phyloP scores from a whole-genome alignment of 495 filamentous ascomycete genomes.

The Haplographium delicatum region DNA sequence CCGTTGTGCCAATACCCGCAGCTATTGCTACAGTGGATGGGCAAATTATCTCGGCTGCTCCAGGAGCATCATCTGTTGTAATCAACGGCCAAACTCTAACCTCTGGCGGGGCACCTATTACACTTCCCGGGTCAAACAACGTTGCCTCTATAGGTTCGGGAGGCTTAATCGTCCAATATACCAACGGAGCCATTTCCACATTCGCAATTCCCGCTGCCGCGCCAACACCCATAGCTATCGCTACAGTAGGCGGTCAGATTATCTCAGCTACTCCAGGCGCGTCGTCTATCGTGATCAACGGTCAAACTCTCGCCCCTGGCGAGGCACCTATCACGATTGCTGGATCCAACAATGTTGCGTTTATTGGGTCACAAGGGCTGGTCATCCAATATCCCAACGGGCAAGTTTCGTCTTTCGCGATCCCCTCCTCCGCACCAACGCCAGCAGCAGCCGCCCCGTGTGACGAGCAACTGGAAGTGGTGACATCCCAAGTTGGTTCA shows the following conservation, averaged over 20 bases:
- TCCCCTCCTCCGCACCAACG: not conserved
- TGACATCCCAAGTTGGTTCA: too few species aligned
- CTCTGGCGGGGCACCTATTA: not conserved
- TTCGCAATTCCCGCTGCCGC: not conserved
- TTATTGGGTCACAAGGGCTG: not conserved
- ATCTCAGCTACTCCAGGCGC: slow-evolving; percentile 13
- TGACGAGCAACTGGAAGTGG: too few species aligned
- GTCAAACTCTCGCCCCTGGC: slow-evolving; percentile 2
- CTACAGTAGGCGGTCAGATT: not conserved
- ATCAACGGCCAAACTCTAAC: slow-evolving; percentile 7
- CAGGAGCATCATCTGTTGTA: slow-evolving; percentile 5
- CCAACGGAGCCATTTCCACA: not conserved
- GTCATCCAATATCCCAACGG: slow-evolving; percentile 4
- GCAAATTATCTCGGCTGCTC: slow-evolving; percentile 4
- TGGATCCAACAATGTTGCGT: slow-evolving; percentile 1
- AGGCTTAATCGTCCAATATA: slow-evolving; percentile 2
- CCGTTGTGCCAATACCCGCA: too few species aligned
- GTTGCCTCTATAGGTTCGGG: slow-evolving; percentile 10
- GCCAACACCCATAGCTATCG: not conserved
- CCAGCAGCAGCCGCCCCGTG: too few species aligned
- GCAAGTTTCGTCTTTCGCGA: not conserved
- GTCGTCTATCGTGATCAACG: not conserved
- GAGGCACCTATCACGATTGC: slow-evolving; percentile 4
- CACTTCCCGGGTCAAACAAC: not conserved
- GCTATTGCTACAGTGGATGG: slow-evolving; percentile 3